Evolutionary conservation across 148 eudicot species (phyloP), one percentile per base, ranked within the genome.

Genomic region (Rhododendron ferrugineum): DNA sequence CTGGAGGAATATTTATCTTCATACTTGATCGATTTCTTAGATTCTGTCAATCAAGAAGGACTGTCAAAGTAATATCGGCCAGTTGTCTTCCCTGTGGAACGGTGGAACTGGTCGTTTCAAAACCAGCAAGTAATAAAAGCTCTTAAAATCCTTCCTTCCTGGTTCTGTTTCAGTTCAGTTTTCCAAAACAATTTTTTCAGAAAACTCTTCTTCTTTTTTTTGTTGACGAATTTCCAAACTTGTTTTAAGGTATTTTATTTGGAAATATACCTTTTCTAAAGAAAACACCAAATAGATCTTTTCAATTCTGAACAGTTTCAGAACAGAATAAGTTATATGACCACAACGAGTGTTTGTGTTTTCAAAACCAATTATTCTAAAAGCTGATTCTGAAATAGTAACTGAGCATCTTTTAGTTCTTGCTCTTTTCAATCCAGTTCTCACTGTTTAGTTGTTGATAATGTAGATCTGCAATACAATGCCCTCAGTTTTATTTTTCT

Each of bases 1-100:
- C 90, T 54, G 98, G 90, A 60, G 96, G 95, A 64, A 91, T 95
- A 75, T 94, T 95, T 82, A 91, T 95, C 78, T 94, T 93, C 89
- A 92, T 95, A 90, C 95, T 95, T 37, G 98, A 95, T 85, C 96
- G 98, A 2, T 94, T 95, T 84, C 87, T 95, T 79, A 90, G 98
- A 64, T 94, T 94, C 81, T 92, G 89, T 81, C 98, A 95, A 85
- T 94, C 98, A 44, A 88, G 93, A 66, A 93, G 85, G 86, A 92
- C 91, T 44, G 96, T 95, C 82, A 90, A 93, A 54, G 76, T 95
- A 70, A 87, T 95, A 50, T 95, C 98, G 6, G 95, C 97, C 36
- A 94, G 86, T 64, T 89, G 92, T 83, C 94, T 90, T 86, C 94
- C 97, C 7, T 93, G 92, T 81, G 98, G 97, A 89, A 91, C 94